A percentile compares a stretch with the other conserved stretches of the same genome.
Conservation (phyloP, 2,329 filamentous ascomycete genomes). For the Didymella pomorum region DNA sequence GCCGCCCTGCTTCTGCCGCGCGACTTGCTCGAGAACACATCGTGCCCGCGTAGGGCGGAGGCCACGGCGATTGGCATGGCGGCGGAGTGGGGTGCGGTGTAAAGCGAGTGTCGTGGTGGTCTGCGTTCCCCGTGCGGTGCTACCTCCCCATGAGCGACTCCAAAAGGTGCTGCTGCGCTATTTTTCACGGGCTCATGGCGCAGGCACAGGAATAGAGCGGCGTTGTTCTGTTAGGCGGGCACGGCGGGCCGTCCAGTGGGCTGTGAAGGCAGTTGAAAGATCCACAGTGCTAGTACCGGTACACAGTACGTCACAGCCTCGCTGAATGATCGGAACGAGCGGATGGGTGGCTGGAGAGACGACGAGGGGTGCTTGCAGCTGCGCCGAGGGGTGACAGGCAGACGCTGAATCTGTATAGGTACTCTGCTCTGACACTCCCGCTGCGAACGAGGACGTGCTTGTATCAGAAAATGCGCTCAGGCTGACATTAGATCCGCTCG, state of each 20-base stretch:
- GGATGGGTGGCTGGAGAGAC: constrained; percentile 19
- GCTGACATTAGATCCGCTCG: constrained; percentile 14
- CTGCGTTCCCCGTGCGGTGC: constrained; percentile 11
- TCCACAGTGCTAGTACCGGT: constrained; percentile 26
- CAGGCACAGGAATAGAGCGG: constrained; percentile 24
- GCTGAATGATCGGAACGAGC: constrained; percentile 25
- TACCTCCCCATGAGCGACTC: constrained; percentile 16
- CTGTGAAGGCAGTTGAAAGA: constrained; percentile 22
- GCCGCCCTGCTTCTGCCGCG: constrained; percentile 44
- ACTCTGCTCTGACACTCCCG: constrained; percentile 12
- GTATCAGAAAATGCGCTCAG: constrained; percentile 26
- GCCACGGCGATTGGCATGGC: constrained; percentile 47
- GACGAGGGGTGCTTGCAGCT: constrained; percentile 15
- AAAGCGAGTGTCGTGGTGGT: constrained; percentile 12
- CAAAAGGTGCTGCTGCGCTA: constrained; percentile 11
- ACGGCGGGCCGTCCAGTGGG: constrained; percentile 29
- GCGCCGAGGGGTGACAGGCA: constrained; percentile 14
- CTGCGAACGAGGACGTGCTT: constrained; percentile 31
- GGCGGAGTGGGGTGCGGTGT: constrained; percentile 6
- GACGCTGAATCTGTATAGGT: constrained; percentile 1
- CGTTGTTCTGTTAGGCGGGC: constrained; percentile 20
- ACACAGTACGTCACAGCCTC: constrained; percentile 39
- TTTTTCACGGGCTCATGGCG: constrained; percentile 34
- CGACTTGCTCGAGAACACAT: constrained; percentile 41
- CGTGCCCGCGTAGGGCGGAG: constrained; percentile 40